phyloP scores from a whole-genome alignment of 139 green algal genomes.

The Desmodesmus armatus region DNA sequence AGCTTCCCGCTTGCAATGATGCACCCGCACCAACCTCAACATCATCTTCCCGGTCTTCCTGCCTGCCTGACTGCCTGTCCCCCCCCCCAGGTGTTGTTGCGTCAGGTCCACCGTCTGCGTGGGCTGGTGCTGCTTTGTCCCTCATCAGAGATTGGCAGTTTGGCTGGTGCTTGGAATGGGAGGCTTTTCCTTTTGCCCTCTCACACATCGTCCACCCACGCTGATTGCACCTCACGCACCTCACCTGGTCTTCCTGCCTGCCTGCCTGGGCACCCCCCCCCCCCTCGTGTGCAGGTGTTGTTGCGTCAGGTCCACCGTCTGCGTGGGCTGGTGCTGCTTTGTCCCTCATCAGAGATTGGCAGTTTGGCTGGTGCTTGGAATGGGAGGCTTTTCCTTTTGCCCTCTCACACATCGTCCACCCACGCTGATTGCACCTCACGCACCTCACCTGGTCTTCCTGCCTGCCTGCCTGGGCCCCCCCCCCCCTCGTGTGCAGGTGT shows the following conservation, averaged over 20 bases:
- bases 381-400: constrained; percentile 98
- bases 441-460: not conserved
- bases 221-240: too few species aligned
- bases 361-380: constrained; percentile 94
- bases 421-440: too few species aligned
- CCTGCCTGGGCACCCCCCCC: too few species aligned
- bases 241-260: too few species aligned
- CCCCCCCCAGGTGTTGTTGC: too few species aligned
- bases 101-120: too few species aligned
- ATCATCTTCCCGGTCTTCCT: too few species aligned
- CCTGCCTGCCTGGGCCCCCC: not conserved
- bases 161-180: constrained; percentile 95
- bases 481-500: constrained; percentile 71
- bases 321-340: constrained; percentile 93
- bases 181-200: constrained; percentile 95
- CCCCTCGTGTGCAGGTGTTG: too few species aligned
- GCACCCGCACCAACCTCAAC: not conserved
- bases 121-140: constrained; percentile 93
- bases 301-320: too few species aligned
- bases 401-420: not conserved
- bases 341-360: constrained; percentile 98
- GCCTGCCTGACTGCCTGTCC: too few species aligned
- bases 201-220: not conserved
- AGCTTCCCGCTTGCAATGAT: constrained; percentile 95
- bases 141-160: constrained; percentile 97